A percentile compares a stretch with the other conserved stretches of the same genome.
phyloP scores from a whole-genome alignment of 495 filamentous ascomycete genomes.

The Lophiotrema nucula region DNA sequence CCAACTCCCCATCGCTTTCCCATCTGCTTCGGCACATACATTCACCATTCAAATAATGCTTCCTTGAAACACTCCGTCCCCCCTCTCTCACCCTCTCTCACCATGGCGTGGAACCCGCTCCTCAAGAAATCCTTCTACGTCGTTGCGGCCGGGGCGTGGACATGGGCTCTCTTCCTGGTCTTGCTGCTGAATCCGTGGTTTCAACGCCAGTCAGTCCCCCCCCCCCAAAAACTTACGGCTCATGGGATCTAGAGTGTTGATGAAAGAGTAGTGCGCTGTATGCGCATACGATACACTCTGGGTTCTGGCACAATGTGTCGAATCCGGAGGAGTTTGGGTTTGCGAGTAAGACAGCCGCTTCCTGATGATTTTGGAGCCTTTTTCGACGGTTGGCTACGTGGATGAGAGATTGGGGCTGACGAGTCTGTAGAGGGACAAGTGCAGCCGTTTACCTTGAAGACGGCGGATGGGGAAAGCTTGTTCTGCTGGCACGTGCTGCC shows the following conservation, averaged over 20 bases:
- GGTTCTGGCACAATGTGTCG: slow-evolving; percentile 67
- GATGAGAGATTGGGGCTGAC: slow-evolving; percentile 1
- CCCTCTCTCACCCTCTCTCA: neutral
- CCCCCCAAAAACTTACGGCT: neutral
- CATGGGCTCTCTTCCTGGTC: slow-evolving; percentile 47
- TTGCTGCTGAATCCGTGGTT: slow-evolving; percentile 52
- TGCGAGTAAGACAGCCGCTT: slow-evolving; percentile 56
- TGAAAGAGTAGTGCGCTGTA: slow-evolving; percentile 71
- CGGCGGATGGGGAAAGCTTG: slow-evolving; percentile 41
- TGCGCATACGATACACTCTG: slow-evolving; percentile 67
- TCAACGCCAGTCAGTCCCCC: slow-evolving; percentile 57
- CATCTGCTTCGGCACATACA: no score
- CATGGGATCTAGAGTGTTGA: neutral
- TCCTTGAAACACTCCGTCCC: no score
- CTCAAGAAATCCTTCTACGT: slow-evolving; percentile 43
- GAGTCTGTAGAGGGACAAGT: slow-evolving; percentile 38
- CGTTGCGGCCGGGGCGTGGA: slow-evolving; percentile 40
- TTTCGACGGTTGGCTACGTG: no score
- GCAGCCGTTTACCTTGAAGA: slow-evolving; percentile 40
- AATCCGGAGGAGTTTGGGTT: slow-evolving; percentile 78
- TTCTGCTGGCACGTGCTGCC: slow-evolving; percentile 46
- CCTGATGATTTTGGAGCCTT: neutral
- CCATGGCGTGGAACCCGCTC: slow-evolving; percentile 33
- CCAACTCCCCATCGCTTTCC: no score
- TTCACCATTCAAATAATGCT: no score